These are phyloP conservation scores for Aspergillus tubingensis DNA, from an alignment of 2,329 filamentous ascomycete genomes.

Conservation along the genomic window DNA sequence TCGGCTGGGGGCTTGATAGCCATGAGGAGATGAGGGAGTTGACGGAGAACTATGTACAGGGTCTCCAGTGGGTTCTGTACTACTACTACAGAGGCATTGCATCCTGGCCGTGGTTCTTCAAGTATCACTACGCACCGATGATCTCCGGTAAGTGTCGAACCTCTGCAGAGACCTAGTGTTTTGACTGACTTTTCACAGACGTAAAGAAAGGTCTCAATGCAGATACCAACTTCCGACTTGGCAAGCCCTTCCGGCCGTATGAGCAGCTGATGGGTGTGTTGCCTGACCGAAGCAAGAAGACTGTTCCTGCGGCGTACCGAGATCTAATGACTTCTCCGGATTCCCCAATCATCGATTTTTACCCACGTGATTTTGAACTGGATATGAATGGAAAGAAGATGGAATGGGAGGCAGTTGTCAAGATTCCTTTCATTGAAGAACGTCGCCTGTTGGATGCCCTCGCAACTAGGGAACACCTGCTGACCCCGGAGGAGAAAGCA, in stretches of 20 bases:
- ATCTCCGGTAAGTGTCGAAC: slow-evolving; percentile 68
- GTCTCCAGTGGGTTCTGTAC: slow-evolving; percentile 94
- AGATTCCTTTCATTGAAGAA: slow-evolving; percentile 98
- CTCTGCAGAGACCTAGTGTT: no score
- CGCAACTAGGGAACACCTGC: slow-evolving; percentile 74
- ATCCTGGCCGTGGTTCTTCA: slow-evolving; percentile 98
- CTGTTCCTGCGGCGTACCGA: slow-evolving; percentile 85
- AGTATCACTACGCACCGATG: slow-evolving; percentile 95
- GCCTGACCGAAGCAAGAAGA: slow-evolving; percentile 94
- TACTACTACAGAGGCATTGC: slow-evolving; percentile 98
- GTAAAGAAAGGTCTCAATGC: slow-evolving; percentile 84
- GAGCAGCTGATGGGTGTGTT: slow-evolving; percentile 98
- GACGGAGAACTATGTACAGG: slow-evolving; percentile 95
- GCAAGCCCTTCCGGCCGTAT: slow-evolving; percentile 91
- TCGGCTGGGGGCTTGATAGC: slow-evolving; percentile 81
- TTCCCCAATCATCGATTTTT: slow-evolving; percentile 97
- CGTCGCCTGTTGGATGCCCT: slow-evolving; percentile 81
- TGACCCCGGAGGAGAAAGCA: slow-evolving; percentile 75
- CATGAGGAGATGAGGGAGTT: slow-evolving; percentile 78
- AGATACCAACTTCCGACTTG: slow-evolving; percentile 87
- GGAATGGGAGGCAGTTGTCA: slow-evolving; percentile 99
- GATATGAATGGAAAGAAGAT: slow-evolving; percentile 99
- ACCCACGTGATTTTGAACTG: slow-evolving; percentile 91
- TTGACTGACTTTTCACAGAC: slow-evolving; percentile 55
- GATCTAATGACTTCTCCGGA: slow-evolving; percentile 86